Conservation (phyloP, 2,329 filamentous ascomycete genomes). For the Talaromyces pinophilus region DNA sequence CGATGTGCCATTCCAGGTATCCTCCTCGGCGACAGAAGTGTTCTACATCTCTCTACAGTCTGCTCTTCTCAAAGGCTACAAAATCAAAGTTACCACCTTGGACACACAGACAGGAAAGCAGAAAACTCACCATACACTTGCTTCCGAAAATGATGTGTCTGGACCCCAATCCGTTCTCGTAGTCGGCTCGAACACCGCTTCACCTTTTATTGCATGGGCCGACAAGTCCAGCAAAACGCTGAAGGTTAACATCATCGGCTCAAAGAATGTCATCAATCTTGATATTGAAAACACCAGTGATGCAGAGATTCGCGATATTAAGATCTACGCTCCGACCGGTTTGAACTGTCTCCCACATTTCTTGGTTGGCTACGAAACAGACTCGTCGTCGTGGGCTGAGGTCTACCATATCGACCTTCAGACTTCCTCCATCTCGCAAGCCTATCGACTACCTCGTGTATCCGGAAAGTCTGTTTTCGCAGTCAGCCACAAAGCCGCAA, state of each 20-base stretch:
- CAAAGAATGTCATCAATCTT: conserved; percentile 43
- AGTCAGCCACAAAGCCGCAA: conserved; percentile 72
- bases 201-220: conserved; percentile 48
- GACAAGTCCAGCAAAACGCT: conserved; percentile 47
- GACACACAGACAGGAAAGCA: conserved; percentile 73
- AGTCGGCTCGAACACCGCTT: conserved; percentile 43
- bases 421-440: conserved; percentile 68
- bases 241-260: conserved; percentile 49
- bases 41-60: conserved; percentile 75
- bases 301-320: conserved; percentile 56
- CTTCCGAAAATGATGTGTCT: conserved; percentile 70
- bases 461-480: conserved; percentile 74
- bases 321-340: conserved; percentile 72
- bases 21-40: conserved; percentile 66
- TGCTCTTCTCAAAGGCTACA: conserved; percentile 67
- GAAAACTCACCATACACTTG: conserved; percentile 69
- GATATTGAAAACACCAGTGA: conserved; percentile 44
- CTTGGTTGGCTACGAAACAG: conserved; percentile 76
- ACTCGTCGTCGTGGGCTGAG: conserved; percentile 73
- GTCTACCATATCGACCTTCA: conserved; percentile 81
- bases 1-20: conserved; percentile 74
- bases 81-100: conserved; percentile 72
- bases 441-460: conserved; percentile 75
- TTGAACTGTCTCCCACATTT: conserved; percentile 76
- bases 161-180: conserved; percentile 43